A percentile compares a stretch with the other conserved stretches of the same genome.
Evolutionary conservation across 495 filamentous ascomycete species (phyloP).

Genomic region (Apodospora peruviana): DNA sequence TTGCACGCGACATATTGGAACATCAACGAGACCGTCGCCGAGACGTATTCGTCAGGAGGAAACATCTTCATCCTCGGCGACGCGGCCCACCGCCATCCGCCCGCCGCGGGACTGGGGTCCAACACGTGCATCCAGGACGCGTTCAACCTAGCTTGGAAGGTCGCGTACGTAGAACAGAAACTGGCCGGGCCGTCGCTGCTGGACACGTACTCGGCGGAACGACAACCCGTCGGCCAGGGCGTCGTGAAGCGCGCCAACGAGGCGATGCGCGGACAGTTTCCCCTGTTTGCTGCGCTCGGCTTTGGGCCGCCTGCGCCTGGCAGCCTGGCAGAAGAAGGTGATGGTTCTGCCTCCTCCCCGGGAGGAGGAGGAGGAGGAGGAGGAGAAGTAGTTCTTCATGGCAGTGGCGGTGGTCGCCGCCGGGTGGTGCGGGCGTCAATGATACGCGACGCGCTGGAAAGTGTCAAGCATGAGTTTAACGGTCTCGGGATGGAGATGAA

Average conservation of each 20-base stretch:
- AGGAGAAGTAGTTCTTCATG: too few species aligned
- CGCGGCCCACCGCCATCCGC: constrained; percentile 39
- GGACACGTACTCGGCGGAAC: constrained; percentile 24
- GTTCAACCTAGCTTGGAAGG: constrained; percentile 40
- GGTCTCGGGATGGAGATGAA: constrained; percentile 25
- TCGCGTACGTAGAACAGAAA: constrained; percentile 26
- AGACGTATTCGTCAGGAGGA: constrained; percentile 21
- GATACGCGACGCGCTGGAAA: constrained; percentile 12
- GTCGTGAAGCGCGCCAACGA: constrained; percentile 28
- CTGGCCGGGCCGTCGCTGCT: constrained; percentile 18
- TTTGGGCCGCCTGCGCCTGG: constrained; percentile 4
- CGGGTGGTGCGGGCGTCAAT: too few species aligned
- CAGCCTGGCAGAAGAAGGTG: constrained; percentile 5
- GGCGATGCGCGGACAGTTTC: constrained; percentile 17
- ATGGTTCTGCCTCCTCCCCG: neutral
- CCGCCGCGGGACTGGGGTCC: constrained; percentile 31
- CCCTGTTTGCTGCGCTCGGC: constrained; percentile 22
- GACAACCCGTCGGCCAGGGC: constrained; percentile 27
- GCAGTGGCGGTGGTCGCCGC: constrained; percentile 17
- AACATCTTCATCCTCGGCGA: constrained; percentile 35
- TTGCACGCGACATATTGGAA: constrained; percentile 23
- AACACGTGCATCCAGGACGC: constrained; percentile 41
- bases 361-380: too few species aligned
- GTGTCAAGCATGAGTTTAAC: constrained; percentile 17
- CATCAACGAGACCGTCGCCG: constrained; percentile 31